Evolutionary conservation across 2,329 filamentous ascomycete species (phyloP), one percentile per base, ranked within the genome.

Genomic region (Didymella pinodella): DNA sequence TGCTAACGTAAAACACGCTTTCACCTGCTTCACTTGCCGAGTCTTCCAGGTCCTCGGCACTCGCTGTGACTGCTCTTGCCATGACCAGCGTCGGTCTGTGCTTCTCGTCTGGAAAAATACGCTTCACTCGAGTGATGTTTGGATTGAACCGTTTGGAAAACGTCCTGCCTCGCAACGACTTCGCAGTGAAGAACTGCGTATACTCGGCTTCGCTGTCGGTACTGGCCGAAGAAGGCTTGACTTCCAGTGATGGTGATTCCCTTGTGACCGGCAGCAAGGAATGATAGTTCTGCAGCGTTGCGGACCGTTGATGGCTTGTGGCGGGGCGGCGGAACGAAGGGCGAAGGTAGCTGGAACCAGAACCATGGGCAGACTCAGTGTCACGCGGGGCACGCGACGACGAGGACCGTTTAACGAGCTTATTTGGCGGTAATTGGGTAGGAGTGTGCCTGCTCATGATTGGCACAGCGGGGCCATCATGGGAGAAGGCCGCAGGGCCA

Each of bases 231-330:
- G 63, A 63, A 20, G 60, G 57, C 16, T 54, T 65, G 31, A 67
- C 66, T 48, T 69, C 67, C 10, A 55, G 41, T 1, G 70, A 66
- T 10, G 64, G 53, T 31, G 72, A 53, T 46, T 74, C 72, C 36
- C 58, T 54, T 4, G 70, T 68, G 60, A 69, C 69, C 28, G 72
- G 71, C 31, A 77, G 58, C 45, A 71, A 63, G 18, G 66, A 76
- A 38, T 76, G 73, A 40, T 77, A 79, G 61, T 87, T 84, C 65
- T 90, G 86, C 28, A 92, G 79, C 1, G 89, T 91, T 32, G 86
- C 87, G 45, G 89, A 90, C 67, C 91, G 84, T 73, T 93, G 90
- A 71, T 93, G 90, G 74, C 90, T 93, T 18, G 91, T 93, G 45
- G 90, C 90, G 51, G 91, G 91, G 67, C 90, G 83, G 58, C 89